Base-by-base conservation (phyloP, 306 rosid genomes). In the Lathyrus aphaca region DNA sequence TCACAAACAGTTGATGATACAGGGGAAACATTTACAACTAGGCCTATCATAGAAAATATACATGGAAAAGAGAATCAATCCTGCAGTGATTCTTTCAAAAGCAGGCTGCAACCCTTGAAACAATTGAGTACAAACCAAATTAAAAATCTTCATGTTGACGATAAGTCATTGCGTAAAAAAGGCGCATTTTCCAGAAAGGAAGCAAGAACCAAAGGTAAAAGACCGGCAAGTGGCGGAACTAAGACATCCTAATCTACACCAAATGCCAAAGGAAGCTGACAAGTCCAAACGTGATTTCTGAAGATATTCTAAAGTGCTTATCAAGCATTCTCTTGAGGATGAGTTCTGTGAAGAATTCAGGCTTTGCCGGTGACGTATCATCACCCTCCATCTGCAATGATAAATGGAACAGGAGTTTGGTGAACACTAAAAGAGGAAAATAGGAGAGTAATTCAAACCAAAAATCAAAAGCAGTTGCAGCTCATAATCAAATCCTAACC, bases 301-400 rank as follows among this genome's bases (percentile, higher is more conserved):
- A 94, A 80, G 80, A 84, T 75, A 84, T 88, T 76, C 29, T 90
- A 38, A 94, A 88, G 82, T 94, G 96, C 82, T 84, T 94, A 70
- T 84, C 92, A 67, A 90, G 81, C 82, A 85, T 94, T 79, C 84
- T 94, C 60, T 60, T 82, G 64, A 84, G 97, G 76, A 78, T 88
- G 88, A 82, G 88, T 80, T 71, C 87, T 7, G 81, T 59, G 64
- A 90, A 88, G 89, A 75, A 69, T 64, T 75, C 73, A 61, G 68
- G 75, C 37, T 66, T 83, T 59, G 75, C 74, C 12, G 81, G 80
- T 48, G 84, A 53, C 54, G 67, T 73, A 27, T 71, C 76, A n/a
- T 72, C 79, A 14, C 59, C 83, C 53, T 79, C n/a, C n/a, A n/a
- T n/a, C n/a, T n/a, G n/a, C n/a, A n/a, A n/a, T n/a, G n/a, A n/a